Conservation (phyloP, 2,329 filamentous ascomycete species). For the Alternaria longipes region DNA sequence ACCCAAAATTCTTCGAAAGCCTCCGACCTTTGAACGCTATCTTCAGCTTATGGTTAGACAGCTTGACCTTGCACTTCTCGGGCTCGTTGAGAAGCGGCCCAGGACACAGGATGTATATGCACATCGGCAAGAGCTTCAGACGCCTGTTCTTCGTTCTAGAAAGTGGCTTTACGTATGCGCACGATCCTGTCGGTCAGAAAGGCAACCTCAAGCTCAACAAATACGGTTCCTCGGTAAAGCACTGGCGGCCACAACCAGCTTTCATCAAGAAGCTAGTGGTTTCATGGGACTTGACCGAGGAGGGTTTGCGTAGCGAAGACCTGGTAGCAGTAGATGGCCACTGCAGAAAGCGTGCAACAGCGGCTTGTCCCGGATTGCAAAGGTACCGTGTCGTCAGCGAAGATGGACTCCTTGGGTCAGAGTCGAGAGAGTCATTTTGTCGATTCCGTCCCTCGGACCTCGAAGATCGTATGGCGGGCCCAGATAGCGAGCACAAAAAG, state of each 20-base stretch:
- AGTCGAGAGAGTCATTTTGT: conserved; percentile 1
- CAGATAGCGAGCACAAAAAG: conserved; percentile 3
- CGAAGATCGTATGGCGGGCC: background rate
- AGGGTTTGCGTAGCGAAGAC: conserved; percentile 6
- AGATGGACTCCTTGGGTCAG: background rate
- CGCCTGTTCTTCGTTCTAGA: conserved; percentile 7
- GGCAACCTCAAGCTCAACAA: background rate
- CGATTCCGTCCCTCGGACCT: background rate
- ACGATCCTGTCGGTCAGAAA: conserved; percentile 1
- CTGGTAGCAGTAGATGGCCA: conserved; percentile 1
- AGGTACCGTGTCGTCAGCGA: background rate
- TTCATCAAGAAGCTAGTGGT: conserved; percentile 3
- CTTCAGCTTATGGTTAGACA: conserved; percentile 9
- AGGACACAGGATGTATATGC: too few relatives aligned
- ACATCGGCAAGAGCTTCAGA: background rate
- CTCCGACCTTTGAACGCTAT: conserved; percentile 6
- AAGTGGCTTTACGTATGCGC: conserved; percentile 1
- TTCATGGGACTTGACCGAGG: conserved; percentile 10
- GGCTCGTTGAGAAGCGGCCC: background rate
- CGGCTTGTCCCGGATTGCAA: conserved; percentile 1
- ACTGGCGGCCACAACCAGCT: conserved; percentile 1
- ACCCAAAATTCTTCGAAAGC: background rate
- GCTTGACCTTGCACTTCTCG: background rate
- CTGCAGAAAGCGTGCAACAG: conserved; percentile 4
- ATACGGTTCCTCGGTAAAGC: background rate